Percentiles rank a stretch among this genome's conserved stretches.
Conservation (phyloP, 225 moss, liverwort and hornwort species). For the Physcomitrium patens region DNA sequence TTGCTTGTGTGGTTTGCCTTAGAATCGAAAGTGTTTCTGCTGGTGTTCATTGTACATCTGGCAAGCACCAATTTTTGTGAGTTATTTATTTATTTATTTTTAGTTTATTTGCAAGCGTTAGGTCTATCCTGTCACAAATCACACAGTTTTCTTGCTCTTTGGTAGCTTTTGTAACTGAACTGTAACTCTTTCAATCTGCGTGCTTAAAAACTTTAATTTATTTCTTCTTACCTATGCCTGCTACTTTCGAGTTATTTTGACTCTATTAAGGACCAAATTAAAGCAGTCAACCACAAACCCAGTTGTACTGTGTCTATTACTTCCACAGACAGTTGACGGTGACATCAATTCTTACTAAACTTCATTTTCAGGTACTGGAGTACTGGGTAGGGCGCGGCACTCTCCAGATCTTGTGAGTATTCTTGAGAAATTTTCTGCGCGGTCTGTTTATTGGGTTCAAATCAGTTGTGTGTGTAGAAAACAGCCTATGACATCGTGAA, state of each 20-base stretch:
- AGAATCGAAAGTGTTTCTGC: background rate
- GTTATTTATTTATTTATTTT: background rate
- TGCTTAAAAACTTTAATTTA: background rate
- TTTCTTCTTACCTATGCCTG: background rate
- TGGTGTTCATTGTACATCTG: background rate
- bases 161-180: background rate
- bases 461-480: background rate
- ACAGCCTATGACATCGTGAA: background rate
- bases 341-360: background rate
- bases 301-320: background rate
- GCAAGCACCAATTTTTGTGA: background rate
- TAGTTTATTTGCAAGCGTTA: background rate
- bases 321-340: background rate
- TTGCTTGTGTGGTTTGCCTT: background rate
- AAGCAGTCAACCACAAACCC: background rate
- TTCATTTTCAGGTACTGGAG: conserved; percentile 69
- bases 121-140: background rate
- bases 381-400: conserved; percentile 81
- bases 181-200: background rate
- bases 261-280: background rate
- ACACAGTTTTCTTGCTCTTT: background rate
- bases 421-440: background rate
- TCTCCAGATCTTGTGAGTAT: conserved; percentile 83
- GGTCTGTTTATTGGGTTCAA: background rate
- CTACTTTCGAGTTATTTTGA: background rate